Percentiles rank a stretch among this genome's conserved stretches.
Evolutionary conservation across 140 eudicot genomes (phyloP).

Genomic region (Erigeron philadelphicus): DNA sequence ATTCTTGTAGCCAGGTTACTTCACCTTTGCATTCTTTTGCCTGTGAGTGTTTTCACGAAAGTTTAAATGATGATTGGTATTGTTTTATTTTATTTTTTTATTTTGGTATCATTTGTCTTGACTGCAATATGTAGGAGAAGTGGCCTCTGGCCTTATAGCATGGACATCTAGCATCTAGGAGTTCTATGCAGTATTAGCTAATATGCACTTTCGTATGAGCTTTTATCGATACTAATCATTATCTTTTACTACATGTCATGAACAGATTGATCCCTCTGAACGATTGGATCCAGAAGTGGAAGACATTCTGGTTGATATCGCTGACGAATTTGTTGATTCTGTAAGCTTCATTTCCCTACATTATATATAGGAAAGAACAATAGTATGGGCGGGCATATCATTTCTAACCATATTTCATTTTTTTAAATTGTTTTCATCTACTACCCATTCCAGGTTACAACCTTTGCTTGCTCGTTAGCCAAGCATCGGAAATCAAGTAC

Average conservation of each 20-base stretch:
- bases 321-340: constrained; percentile 87
- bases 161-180: too few relatives aligned
- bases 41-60: too few relatives aligned
- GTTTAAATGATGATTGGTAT: too few relatives aligned
- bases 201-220: background rate
- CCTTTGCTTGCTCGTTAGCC: constrained; percentile 92
- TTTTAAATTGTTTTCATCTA: background rate
- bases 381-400: background rate
- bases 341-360: constrained; percentile 49
- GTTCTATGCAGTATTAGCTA: background rate
- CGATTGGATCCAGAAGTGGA: constrained; percentile 82
- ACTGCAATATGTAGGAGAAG: too few relatives aligned
- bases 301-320: constrained; percentile 88
- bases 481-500: constrained; percentile 90
- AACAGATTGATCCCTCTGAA: constrained; percentile 81
- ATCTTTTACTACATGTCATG: constrained; percentile 13
- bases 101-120: too few relatives aligned
- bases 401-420: background rate
- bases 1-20: too few relatives aligned
- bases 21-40: too few relatives aligned
- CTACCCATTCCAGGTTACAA: constrained; percentile 53
- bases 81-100: too few relatives aligned
- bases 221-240: background rate
- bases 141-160: too few relatives aligned
- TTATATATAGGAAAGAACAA: background rate